phyloP scores from a whole-genome alignment of 176 grass and related monocot species.

The Lolium multiflorum region DNA sequence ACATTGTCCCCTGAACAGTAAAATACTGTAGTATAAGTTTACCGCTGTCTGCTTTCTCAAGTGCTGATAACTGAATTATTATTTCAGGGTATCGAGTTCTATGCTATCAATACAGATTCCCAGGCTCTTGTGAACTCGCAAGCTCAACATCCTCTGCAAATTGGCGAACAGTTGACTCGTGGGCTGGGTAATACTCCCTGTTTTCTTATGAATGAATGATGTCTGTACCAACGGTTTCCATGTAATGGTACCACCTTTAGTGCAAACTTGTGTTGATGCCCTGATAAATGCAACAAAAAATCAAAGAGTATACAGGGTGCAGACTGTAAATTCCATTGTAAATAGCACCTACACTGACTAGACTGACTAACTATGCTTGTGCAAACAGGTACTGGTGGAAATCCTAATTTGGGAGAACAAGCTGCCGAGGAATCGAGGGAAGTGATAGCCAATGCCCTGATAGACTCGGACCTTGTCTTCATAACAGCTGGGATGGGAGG shows the following conservation, averaged over 20 bases:
- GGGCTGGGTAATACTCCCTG: slow-evolving; percentile 72
- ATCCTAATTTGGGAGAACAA: slow-evolving; percentile 87
- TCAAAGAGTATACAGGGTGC: neutral
- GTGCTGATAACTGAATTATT: slow-evolving; percentile 29
- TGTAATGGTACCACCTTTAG: neutral
- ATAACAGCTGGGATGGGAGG: slow-evolving; percentile 98
- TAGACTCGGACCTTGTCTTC: slow-evolving; percentile 90
- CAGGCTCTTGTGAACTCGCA: slow-evolving; percentile 88
- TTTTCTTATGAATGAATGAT: neutral
- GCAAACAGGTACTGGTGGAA: slow-evolving; percentile 80
- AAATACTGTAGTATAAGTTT: neutral
- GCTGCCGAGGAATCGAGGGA: slow-evolving; percentile 96
- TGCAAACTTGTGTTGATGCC: neutral
- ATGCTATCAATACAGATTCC: slow-evolving; percentile 92
- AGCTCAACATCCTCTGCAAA: slow-evolving; percentile 86
- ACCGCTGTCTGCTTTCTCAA: neutral
- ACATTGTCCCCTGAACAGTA: neutral
- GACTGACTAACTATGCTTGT: slow-evolving; percentile 7
- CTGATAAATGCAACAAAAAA: neutral
- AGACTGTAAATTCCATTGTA: neutral
- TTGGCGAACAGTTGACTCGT: slow-evolving; percentile 92
- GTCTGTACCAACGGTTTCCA: neutral
- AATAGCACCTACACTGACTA: neutral
- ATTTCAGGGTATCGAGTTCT: slow-evolving; percentile 94
- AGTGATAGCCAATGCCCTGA: slow-evolving; percentile 72